Conservation (phyloP, 2,329 filamentous ascomycete genomes). For the Sordariomycetes sp. region DNA sequence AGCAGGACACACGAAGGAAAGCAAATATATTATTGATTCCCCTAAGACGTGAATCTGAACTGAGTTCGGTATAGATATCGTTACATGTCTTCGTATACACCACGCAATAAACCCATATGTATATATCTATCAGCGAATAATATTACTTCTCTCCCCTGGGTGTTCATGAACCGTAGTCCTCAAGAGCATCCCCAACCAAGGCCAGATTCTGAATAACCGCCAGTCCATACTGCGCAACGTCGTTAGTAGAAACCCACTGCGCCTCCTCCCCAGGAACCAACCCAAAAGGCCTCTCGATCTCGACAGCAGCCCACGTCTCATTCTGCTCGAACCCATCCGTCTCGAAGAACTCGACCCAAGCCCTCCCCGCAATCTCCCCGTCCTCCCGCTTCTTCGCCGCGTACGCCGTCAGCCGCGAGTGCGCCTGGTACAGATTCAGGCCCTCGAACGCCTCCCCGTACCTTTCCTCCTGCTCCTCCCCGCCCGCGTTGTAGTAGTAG, state of each 20-base stretch:
- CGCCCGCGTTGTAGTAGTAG: slow-evolving; percentile 40
- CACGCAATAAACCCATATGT: too few species aligned
- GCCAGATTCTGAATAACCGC: slow-evolving; percentile 46
- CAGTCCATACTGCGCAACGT: slow-evolving; percentile 44
- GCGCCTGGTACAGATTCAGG: slow-evolving; percentile 39
- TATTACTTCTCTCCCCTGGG: too few species aligned
- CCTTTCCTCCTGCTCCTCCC: slow-evolving; percentile 36
- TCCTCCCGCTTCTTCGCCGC: slow-evolving; percentile 32
- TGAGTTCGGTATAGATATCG: too few species aligned
- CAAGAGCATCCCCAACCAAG: slow-evolving; percentile 14
- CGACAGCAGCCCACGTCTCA: slow-evolving; percentile 22
- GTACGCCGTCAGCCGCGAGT: slow-evolving; percentile 48
- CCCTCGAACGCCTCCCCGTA: slow-evolving; percentile 40
- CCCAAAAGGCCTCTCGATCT: slow-evolving; percentile 30
- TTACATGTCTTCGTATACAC: too few species aligned
- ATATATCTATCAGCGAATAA: too few species aligned
- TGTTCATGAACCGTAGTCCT: background rate
- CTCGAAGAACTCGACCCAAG: slow-evolving; percentile 43
- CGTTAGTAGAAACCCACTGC: slow-evolving; percentile 46
- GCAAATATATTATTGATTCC: too few species aligned
- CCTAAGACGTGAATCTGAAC: too few species aligned
- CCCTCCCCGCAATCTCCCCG: slow-evolving; percentile 32
- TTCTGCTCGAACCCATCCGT: slow-evolving; percentile 31
- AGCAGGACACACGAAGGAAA: too few species aligned
- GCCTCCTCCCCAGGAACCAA: slow-evolving; percentile 42